A percentile compares a stretch with the other conserved stretches of the same genome.
Conservation (phyloP, 202 grass and related monocot genomes). For the Schoenoplectus triqueter region DNA sequence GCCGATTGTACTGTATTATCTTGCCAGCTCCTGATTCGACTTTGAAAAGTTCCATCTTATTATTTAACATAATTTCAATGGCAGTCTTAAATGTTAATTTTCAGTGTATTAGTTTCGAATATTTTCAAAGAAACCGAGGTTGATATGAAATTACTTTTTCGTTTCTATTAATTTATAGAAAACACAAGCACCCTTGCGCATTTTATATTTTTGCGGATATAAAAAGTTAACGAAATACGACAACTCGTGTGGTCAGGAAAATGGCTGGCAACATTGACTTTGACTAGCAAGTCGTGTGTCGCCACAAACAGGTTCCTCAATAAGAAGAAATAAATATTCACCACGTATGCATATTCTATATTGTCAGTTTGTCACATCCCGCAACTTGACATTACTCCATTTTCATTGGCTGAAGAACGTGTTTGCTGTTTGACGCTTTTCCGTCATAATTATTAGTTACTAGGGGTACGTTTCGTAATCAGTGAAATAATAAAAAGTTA, state of each 20-base stretch:
- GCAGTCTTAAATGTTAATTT: background rate
- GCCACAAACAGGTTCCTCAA: background rate
- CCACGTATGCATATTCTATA: too few species aligned
- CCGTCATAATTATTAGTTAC: too few species aligned
- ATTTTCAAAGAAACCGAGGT: background rate
- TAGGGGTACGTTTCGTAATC: too few species aligned
- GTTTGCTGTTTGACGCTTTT: too few species aligned
- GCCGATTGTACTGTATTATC: too few species aligned
- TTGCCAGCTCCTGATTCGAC: background rate
- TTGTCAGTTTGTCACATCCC: too few species aligned
- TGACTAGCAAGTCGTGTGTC: background rate
- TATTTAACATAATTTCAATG: too few species aligned
- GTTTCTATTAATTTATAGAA: background rate
- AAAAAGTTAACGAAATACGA: conserved; percentile 20
- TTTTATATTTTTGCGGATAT: background rate
- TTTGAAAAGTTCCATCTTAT: background rate
- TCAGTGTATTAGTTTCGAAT: too few species aligned
- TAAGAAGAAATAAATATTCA: background rate
- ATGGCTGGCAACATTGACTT: conserved; percentile 37
- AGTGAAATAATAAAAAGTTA: too few species aligned
- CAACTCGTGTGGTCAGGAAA: conserved; percentile 38
- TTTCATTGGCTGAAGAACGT: too few species aligned
- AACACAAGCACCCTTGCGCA: background rate
- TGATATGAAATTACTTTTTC: background rate
- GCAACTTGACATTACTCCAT: too few species aligned